Evolutionary conservation across 129 eudicot genomes (phyloP), one percentile per base, ranked within the genome.

Genomic region (Helianthus tuberosus): DNA sequence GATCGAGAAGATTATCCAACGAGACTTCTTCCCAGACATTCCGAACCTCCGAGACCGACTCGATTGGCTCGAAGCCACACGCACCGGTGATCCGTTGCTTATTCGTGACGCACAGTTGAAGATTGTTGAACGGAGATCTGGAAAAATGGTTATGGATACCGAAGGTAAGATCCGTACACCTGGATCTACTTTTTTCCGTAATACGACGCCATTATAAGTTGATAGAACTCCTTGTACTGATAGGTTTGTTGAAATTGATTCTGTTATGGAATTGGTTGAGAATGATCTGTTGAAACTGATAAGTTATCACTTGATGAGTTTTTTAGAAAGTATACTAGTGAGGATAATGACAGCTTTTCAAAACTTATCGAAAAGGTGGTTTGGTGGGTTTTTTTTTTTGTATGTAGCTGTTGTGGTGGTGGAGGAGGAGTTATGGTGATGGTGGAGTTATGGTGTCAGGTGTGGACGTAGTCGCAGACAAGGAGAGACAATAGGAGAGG

Each of bases 21-120:
- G 98, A 0, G 98, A 93, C 66, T 93, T 78, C 86, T 93, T 93
- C 82, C 98, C 98, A 0, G 98, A 93, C 41, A 86, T 93, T 20
- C 96, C 96, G 5, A 90, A 90, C 81, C 96, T 93, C 44, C 87
- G 92, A 0, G 98, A 93, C 77, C 98, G 98, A 16, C 87, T 93
- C 65, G 98, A 93, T 35, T 93, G 96, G 98, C 85, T 93, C 3
- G 87, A 90, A 57, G 98, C 98, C 2, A 84, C 86, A 3, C 89
- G 96, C 15, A 75, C 87, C 71, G 87, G 86, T 58, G 98, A 93
- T 23, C 98, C 98, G 5, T 78, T 93, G 14, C 90, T 73, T 8
- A 93, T 93, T 20, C 87, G 98, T 5, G 98, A 93, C 49, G 98
- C 95, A 1, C 98, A 93, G 85, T 70, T 93, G 73, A 93, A 93